Percentiles rank a stretch among this genome's conserved stretches.
phyloP scores from a whole-genome alignment of 805 yeast genomes.

The Hanseniaspora thailandica region DNA sequence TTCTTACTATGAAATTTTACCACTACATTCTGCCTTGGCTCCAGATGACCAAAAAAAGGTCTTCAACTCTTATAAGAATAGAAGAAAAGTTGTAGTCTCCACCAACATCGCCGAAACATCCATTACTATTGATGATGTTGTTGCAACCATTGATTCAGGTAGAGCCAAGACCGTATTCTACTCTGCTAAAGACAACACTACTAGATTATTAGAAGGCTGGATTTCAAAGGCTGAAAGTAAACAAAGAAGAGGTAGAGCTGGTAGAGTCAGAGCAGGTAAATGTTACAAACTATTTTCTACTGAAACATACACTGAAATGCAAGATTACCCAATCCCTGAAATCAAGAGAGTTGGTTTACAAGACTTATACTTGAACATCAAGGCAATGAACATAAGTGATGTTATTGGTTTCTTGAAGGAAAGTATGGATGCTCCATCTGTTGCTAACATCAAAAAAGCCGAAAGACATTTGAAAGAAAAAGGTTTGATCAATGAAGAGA shows the following conservation, averaged over 20 bases:
- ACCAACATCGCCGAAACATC: conserved; percentile 97
- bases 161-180: conserved; percentile 67
- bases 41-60: conserved; percentile 74
- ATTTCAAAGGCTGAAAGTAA: conserved; percentile 80
- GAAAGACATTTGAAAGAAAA: conserved; percentile 45
- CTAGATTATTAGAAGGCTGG: conserved; percentile 68
- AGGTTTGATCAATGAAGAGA: conserved; percentile 53
- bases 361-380: conserved; percentile 68
- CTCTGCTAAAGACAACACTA: conserved; percentile 55
- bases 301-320: conserved; percentile 48
- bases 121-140: conserved; percentile 89
- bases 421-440: conserved; percentile 75
- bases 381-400: conserved; percentile 72
- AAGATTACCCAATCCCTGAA: conserved; percentile 73
- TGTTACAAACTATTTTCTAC: conserved; percentile 72
- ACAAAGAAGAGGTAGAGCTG: conserved; percentile 97
- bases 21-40: conserved; percentile 78
- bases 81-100: conserved; percentile 73
- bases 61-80: conserved; percentile 44
- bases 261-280: conserved; percentile 74
- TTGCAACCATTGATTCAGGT: conserved; percentile 82
- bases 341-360: conserved; percentile 75
- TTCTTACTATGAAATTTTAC: conserved; percentile 38
- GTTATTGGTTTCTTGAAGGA: conserved; percentile 57
- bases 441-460: conserved; percentile 30